A percentile compares a stretch with the other conserved stretches of the same genome.
Evolutionary conservation across 2,329 filamentous ascomycete genomes (phyloP).

Genomic region (Basipetospora chlamydospora): DNA sequence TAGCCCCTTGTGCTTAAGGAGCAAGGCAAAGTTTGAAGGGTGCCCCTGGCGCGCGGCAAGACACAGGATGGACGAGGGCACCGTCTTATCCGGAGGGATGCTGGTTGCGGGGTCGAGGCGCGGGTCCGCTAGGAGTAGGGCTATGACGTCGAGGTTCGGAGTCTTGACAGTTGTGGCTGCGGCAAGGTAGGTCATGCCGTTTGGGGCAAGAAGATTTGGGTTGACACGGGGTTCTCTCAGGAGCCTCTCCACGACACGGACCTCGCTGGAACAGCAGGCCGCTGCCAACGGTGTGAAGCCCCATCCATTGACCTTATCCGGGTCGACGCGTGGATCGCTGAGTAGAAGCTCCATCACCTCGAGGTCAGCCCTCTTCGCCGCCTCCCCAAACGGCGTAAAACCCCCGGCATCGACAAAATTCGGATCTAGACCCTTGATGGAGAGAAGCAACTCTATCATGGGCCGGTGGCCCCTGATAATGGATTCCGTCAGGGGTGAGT

Average conservation of each 20-base stretch:
- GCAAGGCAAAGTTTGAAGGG: not conserved
- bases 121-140: not conserved
- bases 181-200: not conserved
- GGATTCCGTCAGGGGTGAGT: not conserved
- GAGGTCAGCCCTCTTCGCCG: not conserved
- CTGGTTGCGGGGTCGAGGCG: too few relatives aligned
- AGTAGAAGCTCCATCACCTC: not conserved
- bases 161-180: not conserved
- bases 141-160: not conserved
- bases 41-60: not conserved
- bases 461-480: not conserved
- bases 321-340: not conserved
- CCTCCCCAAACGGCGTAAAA: not conserved
- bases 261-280: too few relatives aligned
- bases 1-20: not conserved
- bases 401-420: not conserved
- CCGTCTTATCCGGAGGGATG: not conserved
- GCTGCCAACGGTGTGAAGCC: too few relatives aligned
- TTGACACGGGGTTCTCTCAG: too few relatives aligned
- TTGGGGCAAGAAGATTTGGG: not conserved
- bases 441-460: not conserved
- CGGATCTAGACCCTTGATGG: not conserved
- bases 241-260: too few relatives aligned
- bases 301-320: too few relatives aligned
- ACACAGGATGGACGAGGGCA: not conserved